These are phyloP conservation scores for Breviolum minutum DNA, from an alignment of 73 alveolate species.

Conservation along the genomic window DNA sequence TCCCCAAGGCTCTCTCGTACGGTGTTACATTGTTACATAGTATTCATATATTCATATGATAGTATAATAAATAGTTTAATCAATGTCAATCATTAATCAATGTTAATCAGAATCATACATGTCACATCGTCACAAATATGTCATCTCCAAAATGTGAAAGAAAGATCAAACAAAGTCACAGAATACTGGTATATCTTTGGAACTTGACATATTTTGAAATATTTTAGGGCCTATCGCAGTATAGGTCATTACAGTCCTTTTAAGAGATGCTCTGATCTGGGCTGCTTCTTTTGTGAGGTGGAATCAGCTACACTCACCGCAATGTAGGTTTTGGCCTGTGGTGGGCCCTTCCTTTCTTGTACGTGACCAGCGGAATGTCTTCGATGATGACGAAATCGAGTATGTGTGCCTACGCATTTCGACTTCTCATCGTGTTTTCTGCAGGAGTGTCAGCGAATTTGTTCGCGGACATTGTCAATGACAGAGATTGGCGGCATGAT, in stretches of 20 bases:
- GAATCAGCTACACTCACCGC: constrained; percentile 83
- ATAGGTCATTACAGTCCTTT: background rate
- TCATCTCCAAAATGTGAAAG: no score
- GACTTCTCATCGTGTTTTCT: constrained; percentile 43
- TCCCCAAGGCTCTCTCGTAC: no score
- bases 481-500: constrained; percentile 86
- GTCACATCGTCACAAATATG: no score
- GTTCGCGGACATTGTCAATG: constrained; percentile 44
- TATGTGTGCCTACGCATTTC: constrained; percentile 50
- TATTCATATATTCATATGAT: no score
- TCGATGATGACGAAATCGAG: constrained; percentile 42
- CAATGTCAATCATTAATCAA: no score
- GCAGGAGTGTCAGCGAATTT: constrained; percentile 72
- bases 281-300: constrained; percentile 5
- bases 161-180: no score
- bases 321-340: constrained; percentile 93
- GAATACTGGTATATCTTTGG: no score
- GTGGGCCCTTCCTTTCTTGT: constrained; percentile 91
- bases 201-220: no score
- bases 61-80: no score
- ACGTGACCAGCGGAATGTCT: constrained; percentile 86
- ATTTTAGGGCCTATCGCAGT: no score
- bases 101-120: no score
- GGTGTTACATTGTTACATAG: no score
- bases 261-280: background rate